Evolutionary conservation across 192 early-diverging fungal genomes (phyloP), one percentile per base, ranked within the genome.

Genomic region (Pecoramyces ruminantium): DNA sequence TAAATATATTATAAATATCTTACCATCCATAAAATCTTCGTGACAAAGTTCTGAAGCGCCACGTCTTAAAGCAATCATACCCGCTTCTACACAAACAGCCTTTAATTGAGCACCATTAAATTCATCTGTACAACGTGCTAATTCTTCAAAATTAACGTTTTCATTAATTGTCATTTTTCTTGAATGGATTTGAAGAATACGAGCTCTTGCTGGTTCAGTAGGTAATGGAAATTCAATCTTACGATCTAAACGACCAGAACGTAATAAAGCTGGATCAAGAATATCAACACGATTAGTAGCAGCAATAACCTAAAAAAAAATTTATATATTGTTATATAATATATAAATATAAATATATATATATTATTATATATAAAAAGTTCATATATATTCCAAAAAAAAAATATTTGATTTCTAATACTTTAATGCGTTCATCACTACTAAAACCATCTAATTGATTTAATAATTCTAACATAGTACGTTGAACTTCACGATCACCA

Each of bases 51-150:
- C 90, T 25, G 89, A 90, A 12, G 93, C 95, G 0, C 93, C 94
- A 29, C 97, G 87, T 30, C 97, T 89, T 79, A 99, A 85, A 29
- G 97, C 97, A 89, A 98, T 92, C 97, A 99, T 99, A 79, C 97
- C 96, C 14, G 96, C 96, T 86, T 97, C 96, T 25, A 98, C 96
- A 86, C 97, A 99, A 77, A 98, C 93, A 38, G 97, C 97, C 87
- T 99, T 99, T 90, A 94, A 96, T 85, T 99, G 97, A 15, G 97
- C 97, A 34, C 97, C 97, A 82, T 99, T 99, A 83, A 99, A 99
- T 86, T 99, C 97, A 84, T 99, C 96, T 86, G 96, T 97, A 29
- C 91, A 93, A 77, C 97, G 87, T 15, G 96, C 93, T 67, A 99
- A 87, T 87, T 99, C 97, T 28, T 96, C 96, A 90, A 93, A 98